Conservation (phyloP, 192 early-diverging fungal species). For the Rhizoclosmatium sp. region DNA sequence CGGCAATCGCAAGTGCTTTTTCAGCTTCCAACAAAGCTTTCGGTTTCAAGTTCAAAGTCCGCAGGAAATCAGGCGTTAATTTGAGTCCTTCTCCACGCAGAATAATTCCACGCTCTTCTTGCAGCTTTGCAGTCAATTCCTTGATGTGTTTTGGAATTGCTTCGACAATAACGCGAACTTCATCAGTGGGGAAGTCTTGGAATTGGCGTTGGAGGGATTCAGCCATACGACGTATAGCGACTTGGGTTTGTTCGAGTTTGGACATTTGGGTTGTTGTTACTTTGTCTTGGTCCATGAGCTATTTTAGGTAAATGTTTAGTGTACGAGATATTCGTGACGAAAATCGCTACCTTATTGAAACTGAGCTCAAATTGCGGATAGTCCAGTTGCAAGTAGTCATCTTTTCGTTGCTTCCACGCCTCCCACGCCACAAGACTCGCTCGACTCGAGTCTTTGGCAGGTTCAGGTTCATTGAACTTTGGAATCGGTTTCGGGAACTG, state of each 20-base stretch:
- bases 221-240: slow-evolving; percentile 52
- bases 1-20: slow-evolving; percentile 12
- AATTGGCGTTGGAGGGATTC: slow-evolving; percentile 47
- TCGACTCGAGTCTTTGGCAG: slow-evolving; percentile 41
- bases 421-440: slow-evolving; percentile 43
- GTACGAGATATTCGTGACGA: not conserved
- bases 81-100: slow-evolving; percentile 56
- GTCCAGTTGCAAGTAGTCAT: slow-evolving; percentile 47
- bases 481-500: slow-evolving; percentile 44
- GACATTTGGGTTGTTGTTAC: slow-evolving; percentile 11
- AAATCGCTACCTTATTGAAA: slow-evolving; percentile 43
- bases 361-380: slow-evolving; percentile 51
- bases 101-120: slow-evolving; percentile 55
- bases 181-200: slow-evolving; percentile 38
- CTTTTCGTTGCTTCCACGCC: slow-evolving; percentile 42
- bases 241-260: slow-evolving; percentile 54
- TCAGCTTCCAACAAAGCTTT: slow-evolving; percentile 37
- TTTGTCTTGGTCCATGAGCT: slow-evolving; percentile 33
- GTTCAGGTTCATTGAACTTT: slow-evolving; percentile 50
- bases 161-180: slow-evolving; percentile 49
- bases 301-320: not conserved
- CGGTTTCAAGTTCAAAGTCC: slow-evolving; percentile 13
- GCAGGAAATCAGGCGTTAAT: slow-evolving; percentile 55
- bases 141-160: slow-evolving; percentile 53
- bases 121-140: slow-evolving; percentile 44